Base-by-base conservation (phyloP, 1,139 yeast genomes). In the Diutina sp. region DNA sequence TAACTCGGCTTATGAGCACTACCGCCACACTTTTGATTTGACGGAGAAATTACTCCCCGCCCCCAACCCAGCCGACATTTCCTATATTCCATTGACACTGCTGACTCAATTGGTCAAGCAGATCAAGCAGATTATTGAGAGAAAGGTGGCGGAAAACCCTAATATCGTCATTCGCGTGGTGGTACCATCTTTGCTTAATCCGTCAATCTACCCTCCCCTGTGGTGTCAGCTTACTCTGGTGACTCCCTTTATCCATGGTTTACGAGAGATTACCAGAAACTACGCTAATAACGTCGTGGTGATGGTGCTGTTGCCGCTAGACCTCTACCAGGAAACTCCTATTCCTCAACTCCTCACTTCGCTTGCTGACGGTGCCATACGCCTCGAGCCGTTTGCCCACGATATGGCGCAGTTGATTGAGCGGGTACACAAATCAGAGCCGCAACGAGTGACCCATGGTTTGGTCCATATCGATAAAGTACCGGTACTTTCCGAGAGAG, bases 371-470 rank as follows among this genome's bases (percentile, higher is more conserved):
- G 78, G 87, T 0, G 85, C 87, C 4, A 67, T 93, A 21, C 86
- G 85, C 58, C 72, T 93, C 57, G 90, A 86, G 61, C 97, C 98
- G 3, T 89, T 91, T 69, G 85, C 85, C 60, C 91, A 88, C 60
- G 89, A 82, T 58, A 81, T 85, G 80, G 72, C 78, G 51, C 82
- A 79, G 58, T 74, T 84, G 57, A 76, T 86, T 61, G 93, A 87
- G 63, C 77, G 76, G 59, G 85, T 87, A 0, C 85, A 85, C 66
- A 82, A 82, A 62, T 82, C 79, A 62, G 86, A 84, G 62, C 91
- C 93, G 7, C 72, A 82, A n/a, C 85, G 85, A 66, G 79, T 87
- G 41, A 90, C 85, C 63, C 98, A 93, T 65, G 99, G 98, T 0
- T 78, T 90, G 58, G 80, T 91, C 35, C 89, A 93, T 65, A 74